A percentile compares a stretch with the other conserved stretches of the same genome.
These are phyloP conservation scores for Sclerotinia subarctica DNA, from an alignment of 2,329 filamentous ascomycete genomes.

Conservation along the genomic window DNA sequence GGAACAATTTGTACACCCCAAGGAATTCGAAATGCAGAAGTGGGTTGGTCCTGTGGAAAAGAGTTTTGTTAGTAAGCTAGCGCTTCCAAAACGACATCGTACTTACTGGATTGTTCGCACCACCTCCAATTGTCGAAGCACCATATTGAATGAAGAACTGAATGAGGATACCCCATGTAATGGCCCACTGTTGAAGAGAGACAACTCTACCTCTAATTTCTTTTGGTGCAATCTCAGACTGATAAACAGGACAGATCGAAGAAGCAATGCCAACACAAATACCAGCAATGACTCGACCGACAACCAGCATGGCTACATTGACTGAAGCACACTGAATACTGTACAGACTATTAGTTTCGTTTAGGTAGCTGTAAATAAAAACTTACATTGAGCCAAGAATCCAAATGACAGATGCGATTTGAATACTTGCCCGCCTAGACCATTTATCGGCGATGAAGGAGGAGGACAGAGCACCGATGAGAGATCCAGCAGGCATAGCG, in stretches of 20 bases:
- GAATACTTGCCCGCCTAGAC: constrained; percentile 47
- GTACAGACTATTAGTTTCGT: constrained; percentile 30
- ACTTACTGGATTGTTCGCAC: constrained; percentile 44
- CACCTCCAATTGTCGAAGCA: constrained; percentile 52
- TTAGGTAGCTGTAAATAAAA: neutral
- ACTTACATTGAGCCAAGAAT: constrained; percentile 43
- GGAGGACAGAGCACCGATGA: constrained; percentile 57
- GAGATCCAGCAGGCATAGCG: constrained; percentile 70
- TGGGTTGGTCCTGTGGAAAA: constrained; percentile 43
- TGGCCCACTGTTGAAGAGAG: constrained; percentile 66
- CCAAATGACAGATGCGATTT: constrained; percentile 50
- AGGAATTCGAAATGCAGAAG: constrained; percentile 56
- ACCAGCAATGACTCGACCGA: constrained; percentile 68
- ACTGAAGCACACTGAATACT: constrained; percentile 59
- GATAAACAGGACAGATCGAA: constrained; percentile 65
- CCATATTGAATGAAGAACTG: constrained; percentile 67
- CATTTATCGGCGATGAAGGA: constrained; percentile 54
- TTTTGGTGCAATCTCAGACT: constrained; percentile 61
- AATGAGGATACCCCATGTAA: constrained; percentile 67
- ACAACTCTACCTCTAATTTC: constrained; percentile 59
- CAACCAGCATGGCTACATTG: constrained; percentile 67
- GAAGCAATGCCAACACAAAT: constrained; percentile 70
- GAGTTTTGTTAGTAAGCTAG: neutral
- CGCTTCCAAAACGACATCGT: neutral
- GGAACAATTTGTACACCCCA: constrained; percentile 61